Base-by-base conservation (phyloP, 2,329 filamentous ascomycete species). In the Pyricularia grisea region DNA sequence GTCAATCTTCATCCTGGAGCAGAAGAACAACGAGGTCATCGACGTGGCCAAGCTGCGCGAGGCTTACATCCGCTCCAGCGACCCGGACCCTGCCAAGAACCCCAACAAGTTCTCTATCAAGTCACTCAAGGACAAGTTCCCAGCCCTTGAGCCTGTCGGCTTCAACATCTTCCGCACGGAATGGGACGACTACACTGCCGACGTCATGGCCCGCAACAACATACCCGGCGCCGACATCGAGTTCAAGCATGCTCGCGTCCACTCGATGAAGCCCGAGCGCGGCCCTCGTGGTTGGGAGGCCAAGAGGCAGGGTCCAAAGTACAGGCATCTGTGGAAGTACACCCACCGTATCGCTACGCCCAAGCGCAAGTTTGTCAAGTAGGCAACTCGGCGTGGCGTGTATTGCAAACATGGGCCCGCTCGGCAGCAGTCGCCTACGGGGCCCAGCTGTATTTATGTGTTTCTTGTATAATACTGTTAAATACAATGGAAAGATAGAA, bases 141-240 rank as follows among this genome's bases (percentile, higher is more conserved):
- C 82, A 70, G 60, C 27, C 60, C 82, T 95, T 71, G 85, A 83
- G 70, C 87, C 94, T 9, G 88, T 97, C 70, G 94, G 94, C 63
- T 91, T 93, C 74, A 92, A 89, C 77, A 82, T 99, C 74, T 99
- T 98, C 88, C 89, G 95, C 73, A 90, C 88, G 70, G 82, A 91
- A 72, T 98, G 94, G 92, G 95, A 99, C 78, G 92, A 95, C 70
- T 88, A 87, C 74, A 99, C 92, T 68, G 88, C 87, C n/a, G 88
- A 83, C 67, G 92, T 99, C 72, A 97, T 99, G 94, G 83, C 88
- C 76, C 87, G 92, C 74, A 87, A 91, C 73, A 88, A 87, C 70
- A 84, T 96, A 71, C 85, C 88, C 31, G 93, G 93, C 66, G 88
- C 89, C 70, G 90, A 96, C 75, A 78, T 97, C 72, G 92, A 97